Evolutionary conservation across 805 yeast species (phyloP).

Genomic region (Kazachstania taianensis): DNA sequence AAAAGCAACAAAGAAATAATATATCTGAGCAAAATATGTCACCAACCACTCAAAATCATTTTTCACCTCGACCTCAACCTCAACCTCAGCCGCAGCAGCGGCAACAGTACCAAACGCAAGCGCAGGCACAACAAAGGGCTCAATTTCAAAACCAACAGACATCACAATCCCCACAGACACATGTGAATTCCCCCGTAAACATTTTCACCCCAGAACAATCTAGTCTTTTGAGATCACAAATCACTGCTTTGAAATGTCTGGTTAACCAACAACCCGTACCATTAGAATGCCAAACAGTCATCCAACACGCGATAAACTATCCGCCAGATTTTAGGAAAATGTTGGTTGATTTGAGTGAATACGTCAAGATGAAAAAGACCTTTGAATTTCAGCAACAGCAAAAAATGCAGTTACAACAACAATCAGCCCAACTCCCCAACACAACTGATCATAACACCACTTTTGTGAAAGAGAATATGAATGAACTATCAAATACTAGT

Average conservation of each 20-base stretch:
- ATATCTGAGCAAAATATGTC: no score
- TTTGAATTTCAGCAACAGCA: constrained; percentile 5
- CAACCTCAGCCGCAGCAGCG: no score
- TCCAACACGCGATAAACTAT: constrained; percentile 24
- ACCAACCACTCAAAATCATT: no score
- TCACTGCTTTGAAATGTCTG: constrained; percentile 26
- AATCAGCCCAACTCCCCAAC: constrained; percentile 3
- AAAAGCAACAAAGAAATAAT: constrained; percentile 1
- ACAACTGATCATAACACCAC: neutral
- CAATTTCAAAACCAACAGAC: constrained; percentile 1
- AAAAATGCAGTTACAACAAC: constrained; percentile 3
- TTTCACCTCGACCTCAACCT: no score
- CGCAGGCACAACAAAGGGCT: no score
- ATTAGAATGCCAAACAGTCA: constrained; percentile 17
- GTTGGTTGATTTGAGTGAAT: constrained; percentile 23
- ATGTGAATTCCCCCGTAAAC: constrained; percentile 6
- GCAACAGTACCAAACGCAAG: no score
- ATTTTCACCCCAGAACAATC: constrained; percentile 26
- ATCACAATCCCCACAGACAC: constrained; percentile 4
- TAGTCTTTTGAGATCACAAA: constrained; percentile 26
- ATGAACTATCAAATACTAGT: neutral
- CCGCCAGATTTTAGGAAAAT: constrained; percentile 28
- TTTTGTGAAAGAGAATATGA: neutral
- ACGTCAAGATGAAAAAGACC: constrained; percentile 13
- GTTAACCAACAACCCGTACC: constrained; percentile 26